Percentiles rank a stretch among this genome's conserved stretches.
Evolutionary conservation across 2,329 filamentous ascomycete species (phyloP).

Genomic region (Graphiopsis chlorocephala): DNA sequence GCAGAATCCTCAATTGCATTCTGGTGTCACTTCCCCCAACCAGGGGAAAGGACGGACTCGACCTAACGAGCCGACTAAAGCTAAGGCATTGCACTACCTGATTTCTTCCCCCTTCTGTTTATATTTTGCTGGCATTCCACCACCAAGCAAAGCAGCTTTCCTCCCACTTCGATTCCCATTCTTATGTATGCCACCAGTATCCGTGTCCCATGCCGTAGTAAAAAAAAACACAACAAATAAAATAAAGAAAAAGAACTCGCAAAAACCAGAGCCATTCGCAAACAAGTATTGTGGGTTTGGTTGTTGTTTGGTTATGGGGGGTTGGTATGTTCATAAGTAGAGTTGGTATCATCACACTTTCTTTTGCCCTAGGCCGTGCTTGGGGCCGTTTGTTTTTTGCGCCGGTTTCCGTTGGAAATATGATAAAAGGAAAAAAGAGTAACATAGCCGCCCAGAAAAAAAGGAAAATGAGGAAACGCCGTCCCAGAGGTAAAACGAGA

Average conservation of each 20-base stretch:
- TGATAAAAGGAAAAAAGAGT: constrained; percentile 4
- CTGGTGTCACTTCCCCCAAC: background rate
- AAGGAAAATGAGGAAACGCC: constrained; percentile 7
- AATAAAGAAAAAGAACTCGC: background rate
- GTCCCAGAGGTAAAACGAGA: constrained; percentile 9
- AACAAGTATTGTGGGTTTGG: background rate
- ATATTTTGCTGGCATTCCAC: background rate
- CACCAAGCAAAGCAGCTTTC: background rate
- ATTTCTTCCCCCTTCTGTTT: constrained; percentile 2
- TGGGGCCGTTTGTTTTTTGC: constrained; percentile 15
- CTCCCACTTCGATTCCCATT: background rate
- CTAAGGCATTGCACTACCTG: constrained; percentile 11
- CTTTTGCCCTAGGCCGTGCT: constrained; percentile 13
- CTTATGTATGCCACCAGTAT: constrained; percentile 9
- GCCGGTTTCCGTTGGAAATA: constrained; percentile 13
- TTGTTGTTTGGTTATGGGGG: constrained; percentile 1
- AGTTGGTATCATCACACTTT: constrained; percentile 18
- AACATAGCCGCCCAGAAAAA: constrained; percentile 7
- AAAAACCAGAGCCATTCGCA: constrained; percentile 1
- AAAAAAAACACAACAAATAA: background rate
- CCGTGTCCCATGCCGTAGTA: background rate
- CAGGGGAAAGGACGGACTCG: constrained; percentile 6
- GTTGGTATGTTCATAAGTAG: constrained; percentile 17
- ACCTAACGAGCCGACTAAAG: constrained; percentile 16
- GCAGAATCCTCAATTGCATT: constrained; percentile 12